Evolutionary conservation across 1,284 basidiomycete genomes (phyloP).

Genomic region (Athelia sp.): DNA sequence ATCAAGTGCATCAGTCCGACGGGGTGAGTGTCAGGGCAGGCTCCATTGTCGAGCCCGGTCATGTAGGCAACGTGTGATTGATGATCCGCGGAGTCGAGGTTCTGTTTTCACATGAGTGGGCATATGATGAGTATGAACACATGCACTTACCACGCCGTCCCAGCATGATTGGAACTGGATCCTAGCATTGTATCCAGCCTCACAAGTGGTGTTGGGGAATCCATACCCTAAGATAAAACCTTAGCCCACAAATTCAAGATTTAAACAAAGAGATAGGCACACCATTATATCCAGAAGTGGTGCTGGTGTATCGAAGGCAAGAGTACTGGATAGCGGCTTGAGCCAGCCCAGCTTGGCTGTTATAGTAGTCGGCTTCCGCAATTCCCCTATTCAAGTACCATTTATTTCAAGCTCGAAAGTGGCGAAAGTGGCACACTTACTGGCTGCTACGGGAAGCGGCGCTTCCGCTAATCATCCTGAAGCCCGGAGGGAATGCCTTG

Average conservation of each 20-base stretch:
- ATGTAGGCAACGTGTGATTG: slow-evolving; percentile 29
- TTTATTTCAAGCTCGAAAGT: too few relatives aligned
- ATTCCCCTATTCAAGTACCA: too few relatives aligned
- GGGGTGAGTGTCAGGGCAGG: slow-evolving; percentile 40
- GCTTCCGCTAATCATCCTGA: slow-evolving; percentile 39
- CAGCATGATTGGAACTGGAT: slow-evolving; percentile 46
- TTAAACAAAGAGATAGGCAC: not conserved
- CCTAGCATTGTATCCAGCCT: slow-evolving; percentile 30
- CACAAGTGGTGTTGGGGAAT: slow-evolving; percentile 39
- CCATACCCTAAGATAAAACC: slow-evolving; percentile 12
- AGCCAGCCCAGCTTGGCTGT: slow-evolving; percentile 30
- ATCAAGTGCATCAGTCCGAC: slow-evolving; percentile 41
- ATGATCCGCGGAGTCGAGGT: slow-evolving; percentile 23
- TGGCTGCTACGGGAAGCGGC: slow-evolving; percentile 30
- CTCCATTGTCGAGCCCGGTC: slow-evolving; percentile 35
- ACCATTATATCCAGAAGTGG: slow-evolving; percentile 22
- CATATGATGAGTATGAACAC: not conserved
- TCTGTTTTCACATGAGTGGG: not conserved
- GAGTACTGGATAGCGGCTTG: slow-evolving; percentile 38
- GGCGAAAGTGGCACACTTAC: slow-evolving; percentile 10
- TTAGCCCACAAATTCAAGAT: not conserved
- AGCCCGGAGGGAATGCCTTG: slow-evolving; percentile 39
- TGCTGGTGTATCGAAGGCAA: slow-evolving; percentile 31
- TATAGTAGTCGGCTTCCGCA: slow-evolving; percentile 18
- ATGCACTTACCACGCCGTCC: slow-evolving; percentile 32